A percentile compares a stretch with the other conserved stretches of the same genome.
These are phyloP conservation scores for Chlamydomonas sphaeroides DNA, from an alignment of 139 green algal genomes.

Conservation along the genomic window DNA sequence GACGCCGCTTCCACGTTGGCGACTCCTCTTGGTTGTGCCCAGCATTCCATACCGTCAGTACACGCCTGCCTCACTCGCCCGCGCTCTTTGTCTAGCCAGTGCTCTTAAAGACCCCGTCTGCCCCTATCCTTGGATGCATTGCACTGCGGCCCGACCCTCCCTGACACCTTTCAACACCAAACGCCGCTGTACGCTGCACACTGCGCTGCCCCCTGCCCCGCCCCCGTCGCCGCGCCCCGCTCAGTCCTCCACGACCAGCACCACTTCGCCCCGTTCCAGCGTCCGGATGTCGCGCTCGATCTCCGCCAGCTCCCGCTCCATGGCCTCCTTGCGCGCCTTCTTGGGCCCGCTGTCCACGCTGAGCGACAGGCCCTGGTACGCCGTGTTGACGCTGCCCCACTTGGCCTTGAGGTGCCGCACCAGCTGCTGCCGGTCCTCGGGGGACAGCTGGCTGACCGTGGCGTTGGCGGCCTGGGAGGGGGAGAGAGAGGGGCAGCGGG, in stretches of 20 bases:
- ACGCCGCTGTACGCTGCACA: neutral
- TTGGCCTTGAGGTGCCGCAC: constrained; percentile 88
- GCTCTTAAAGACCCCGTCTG: too few species aligned
- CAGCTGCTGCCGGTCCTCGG: constrained; percentile 74
- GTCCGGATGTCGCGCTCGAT: constrained; percentile 86
- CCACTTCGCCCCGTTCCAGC: constrained; percentile 70
- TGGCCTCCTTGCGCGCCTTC: constrained; percentile 73
- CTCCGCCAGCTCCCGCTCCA: constrained; percentile 73
- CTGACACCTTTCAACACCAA: neutral
- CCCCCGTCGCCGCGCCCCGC: neutral
- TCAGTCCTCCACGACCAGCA: constrained; percentile 71
- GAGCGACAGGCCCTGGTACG: constrained; percentile 70
- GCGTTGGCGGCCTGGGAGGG: constrained; percentile 34
- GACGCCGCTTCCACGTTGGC: too few species aligned
- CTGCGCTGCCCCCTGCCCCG: neutral
- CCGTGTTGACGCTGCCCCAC: constrained; percentile 80
- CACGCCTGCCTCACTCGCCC: too few species aligned
- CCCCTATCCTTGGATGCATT: neutral
- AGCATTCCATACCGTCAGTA: too few species aligned
- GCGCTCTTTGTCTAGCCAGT: too few species aligned
- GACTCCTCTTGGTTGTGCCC: too few species aligned
- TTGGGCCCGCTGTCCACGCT: constrained; percentile 51
- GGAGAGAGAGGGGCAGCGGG: neutral
- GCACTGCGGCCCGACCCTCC: neutral
- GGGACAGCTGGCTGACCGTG: constrained; percentile 55